phyloP scores from a whole-genome alignment of 306 rosid species.

The Luffa acutangula region DNA sequence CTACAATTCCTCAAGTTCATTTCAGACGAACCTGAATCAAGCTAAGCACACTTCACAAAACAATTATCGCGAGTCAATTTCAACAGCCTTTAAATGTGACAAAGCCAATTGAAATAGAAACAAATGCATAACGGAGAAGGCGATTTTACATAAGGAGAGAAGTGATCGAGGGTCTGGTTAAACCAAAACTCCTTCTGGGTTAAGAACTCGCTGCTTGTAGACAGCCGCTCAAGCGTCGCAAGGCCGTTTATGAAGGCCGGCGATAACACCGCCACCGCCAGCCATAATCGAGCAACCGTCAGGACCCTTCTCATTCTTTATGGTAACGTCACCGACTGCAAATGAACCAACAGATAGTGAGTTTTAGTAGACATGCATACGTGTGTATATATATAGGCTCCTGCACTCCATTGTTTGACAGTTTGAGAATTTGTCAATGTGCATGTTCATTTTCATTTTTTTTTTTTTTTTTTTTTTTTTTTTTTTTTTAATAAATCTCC shows the following conservation, averaged over 20 bases:
- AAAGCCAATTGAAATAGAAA: neutral
- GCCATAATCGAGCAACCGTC: slow-evolving; percentile 7
- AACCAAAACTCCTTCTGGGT: slow-evolving; percentile 56
- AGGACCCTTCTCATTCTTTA: slow-evolving; percentile 13
- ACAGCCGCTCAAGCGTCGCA: slow-evolving; percentile 17
- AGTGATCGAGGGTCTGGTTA: slow-evolving; percentile 73
- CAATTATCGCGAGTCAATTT: neutral
- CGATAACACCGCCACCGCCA: slow-evolving; percentile 19
- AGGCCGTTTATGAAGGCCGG: slow-evolving; percentile 18
- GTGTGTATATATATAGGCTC: too few species aligned
- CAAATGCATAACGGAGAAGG: neutral
- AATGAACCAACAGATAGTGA: neutral
- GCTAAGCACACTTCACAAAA: neutral
- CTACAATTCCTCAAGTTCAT: neutral
- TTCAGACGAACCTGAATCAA: neutral
- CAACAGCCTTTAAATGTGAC: neutral
- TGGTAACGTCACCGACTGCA: neutral
- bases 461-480: too few species aligned
- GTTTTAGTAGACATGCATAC: too few species aligned
- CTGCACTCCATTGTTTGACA: too few species aligned
- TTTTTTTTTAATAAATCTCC: too few species aligned
- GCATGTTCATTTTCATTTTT: too few species aligned
- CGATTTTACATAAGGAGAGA: slow-evolving; percentile 52
- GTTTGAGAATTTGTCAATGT: too few species aligned
- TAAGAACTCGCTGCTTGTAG: slow-evolving; percentile 27